These are phyloP conservation scores for Tinospora cordifolia DNA, from an alignment of 164 flowering plant species.

Conservation along the genomic window DNA sequence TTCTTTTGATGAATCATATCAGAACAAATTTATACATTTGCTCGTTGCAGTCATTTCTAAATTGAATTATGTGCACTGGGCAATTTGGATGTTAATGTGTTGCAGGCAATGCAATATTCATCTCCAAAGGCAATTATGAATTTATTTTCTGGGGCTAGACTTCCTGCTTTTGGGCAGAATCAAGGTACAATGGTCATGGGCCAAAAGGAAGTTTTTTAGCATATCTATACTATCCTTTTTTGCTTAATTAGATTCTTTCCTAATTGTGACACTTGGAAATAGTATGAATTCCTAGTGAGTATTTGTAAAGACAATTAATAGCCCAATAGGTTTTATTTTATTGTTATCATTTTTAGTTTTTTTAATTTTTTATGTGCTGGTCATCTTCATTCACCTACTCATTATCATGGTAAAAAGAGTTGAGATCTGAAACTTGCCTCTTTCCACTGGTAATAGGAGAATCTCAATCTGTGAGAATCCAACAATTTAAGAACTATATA, in stretches of 20 bases:
- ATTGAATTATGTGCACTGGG: neutral
- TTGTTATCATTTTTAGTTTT: no score
- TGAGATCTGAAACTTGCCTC: neutral
- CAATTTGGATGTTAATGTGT: conserved; percentile 16
- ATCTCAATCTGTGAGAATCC: conserved; percentile 40
- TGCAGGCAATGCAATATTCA: conserved; percentile 95
- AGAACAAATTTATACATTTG: neutral
- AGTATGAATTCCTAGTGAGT: neutral
- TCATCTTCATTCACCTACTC: no score
- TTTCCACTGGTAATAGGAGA: conserved; percentile 34
- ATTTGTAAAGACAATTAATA: neutral
- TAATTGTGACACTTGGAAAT: neutral
- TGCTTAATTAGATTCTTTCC: neutral
- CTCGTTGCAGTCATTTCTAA: neutral
- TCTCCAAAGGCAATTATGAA: conserved; percentile 87
- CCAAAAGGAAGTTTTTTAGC: neutral
- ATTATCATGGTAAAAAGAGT: no score
- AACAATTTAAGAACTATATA: conserved; percentile 75
- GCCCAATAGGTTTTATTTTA: no score
- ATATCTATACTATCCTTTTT: neutral
- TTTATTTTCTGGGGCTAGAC: conserved; percentile 49
- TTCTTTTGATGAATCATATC: neutral
- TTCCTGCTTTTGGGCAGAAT: conserved; percentile 38
- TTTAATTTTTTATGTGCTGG: no score
- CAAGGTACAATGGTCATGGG: conserved; percentile 32